Evolutionary conservation across 2,329 filamentous ascomycete species (phyloP).

Genomic region (Dryadomyces sulphureus): DNA sequence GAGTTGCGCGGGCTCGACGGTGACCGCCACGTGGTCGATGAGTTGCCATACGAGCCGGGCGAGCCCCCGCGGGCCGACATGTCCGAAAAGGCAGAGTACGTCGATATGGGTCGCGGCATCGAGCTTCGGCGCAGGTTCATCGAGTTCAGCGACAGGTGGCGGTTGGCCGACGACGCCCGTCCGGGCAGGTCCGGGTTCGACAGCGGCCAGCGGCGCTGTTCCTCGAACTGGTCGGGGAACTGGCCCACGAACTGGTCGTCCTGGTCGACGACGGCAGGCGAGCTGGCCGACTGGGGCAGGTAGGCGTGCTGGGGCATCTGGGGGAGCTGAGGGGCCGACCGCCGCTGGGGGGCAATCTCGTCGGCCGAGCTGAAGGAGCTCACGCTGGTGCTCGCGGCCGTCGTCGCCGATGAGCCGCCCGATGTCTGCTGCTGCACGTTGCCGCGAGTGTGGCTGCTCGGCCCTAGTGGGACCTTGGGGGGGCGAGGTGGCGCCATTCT

Average conservation of each 20-base stretch:
- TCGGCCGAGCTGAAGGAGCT: too few species aligned
- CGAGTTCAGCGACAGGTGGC: constrained; percentile 47
- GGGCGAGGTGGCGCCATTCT: too few species aligned
- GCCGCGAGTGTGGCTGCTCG: too few species aligned
- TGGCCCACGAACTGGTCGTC: too few species aligned
- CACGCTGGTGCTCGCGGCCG: constrained; percentile 42
- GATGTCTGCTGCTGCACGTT: constrained; percentile 35
- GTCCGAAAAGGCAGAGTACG: constrained; percentile 64
- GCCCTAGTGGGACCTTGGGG: too few species aligned
- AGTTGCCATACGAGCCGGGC: constrained; percentile 27
- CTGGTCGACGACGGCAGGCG: background rate
- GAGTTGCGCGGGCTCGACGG: constrained; percentile 38
- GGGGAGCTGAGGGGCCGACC: constrained; percentile 39
- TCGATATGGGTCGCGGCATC: constrained; percentile 55
- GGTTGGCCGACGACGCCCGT: constrained; percentile 34
- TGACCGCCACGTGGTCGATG: constrained; percentile 27
- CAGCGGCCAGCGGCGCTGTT: constrained; percentile 28
- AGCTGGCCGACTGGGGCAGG: constrained; percentile 14
- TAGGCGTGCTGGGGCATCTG: constrained; percentile 45
- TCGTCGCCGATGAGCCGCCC: constrained; percentile 35
- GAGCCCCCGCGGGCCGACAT: constrained; percentile 48
- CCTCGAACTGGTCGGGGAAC: constrained; percentile 10
- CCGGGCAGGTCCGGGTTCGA: constrained; percentile 40
- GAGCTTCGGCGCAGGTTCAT: constrained; percentile 40
- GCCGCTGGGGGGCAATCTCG: constrained; percentile 23